These are phyloP conservation scores for Brettanomyces naardenensis DNA, from an alignment of 805 yeast genomes.

Conservation along the genomic window DNA sequence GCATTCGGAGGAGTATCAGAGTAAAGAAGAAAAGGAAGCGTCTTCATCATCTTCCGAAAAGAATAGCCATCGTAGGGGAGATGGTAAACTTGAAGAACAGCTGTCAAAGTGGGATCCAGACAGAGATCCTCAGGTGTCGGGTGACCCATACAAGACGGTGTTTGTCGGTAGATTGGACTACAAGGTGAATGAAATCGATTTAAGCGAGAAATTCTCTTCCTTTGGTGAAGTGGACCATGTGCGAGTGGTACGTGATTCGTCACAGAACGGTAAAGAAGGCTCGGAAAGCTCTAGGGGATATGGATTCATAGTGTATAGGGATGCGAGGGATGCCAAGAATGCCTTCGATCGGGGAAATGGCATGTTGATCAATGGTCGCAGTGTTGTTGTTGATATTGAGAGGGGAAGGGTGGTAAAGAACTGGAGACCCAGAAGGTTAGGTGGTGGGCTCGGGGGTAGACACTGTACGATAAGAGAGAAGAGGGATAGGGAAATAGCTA, in stretches of 20 bases:
- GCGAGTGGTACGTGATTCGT: constrained; percentile 49
- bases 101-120: constrained; percentile 45
- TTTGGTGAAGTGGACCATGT: constrained; percentile 66
- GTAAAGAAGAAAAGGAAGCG: constrained; percentile 5
- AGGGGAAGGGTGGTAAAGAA: constrained; percentile 56
- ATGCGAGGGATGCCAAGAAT: constrained; percentile 47
- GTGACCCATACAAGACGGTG: constrained; percentile 73
- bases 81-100: constrained; percentile 27
- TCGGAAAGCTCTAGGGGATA: constrained; percentile 47
- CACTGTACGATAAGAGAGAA: constrained; percentile 3
- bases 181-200: constrained; percentile 54
- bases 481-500: neutral
- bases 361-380: constrained; percentile 40
- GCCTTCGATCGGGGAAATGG: constrained; percentile 59
- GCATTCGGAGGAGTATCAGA: constrained; percentile 23
- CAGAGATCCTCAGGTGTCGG: constrained; percentile 46
- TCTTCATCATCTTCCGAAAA: constrained; percentile 4
- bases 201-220: constrained; percentile 50
- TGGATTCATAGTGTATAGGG: constrained; percentile 69
- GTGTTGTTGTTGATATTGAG: constrained; percentile 63
- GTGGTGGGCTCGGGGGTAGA: constrained; percentile 88
- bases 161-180: constrained; percentile 72
- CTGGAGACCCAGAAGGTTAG: constrained; percentile 71
- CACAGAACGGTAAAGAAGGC: constrained; percentile 31
- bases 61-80: constrained; percentile 16